phyloP scores from a whole-genome alignment of 495 filamentous ascomycete genomes.

The Neurospora terricola region DNA sequence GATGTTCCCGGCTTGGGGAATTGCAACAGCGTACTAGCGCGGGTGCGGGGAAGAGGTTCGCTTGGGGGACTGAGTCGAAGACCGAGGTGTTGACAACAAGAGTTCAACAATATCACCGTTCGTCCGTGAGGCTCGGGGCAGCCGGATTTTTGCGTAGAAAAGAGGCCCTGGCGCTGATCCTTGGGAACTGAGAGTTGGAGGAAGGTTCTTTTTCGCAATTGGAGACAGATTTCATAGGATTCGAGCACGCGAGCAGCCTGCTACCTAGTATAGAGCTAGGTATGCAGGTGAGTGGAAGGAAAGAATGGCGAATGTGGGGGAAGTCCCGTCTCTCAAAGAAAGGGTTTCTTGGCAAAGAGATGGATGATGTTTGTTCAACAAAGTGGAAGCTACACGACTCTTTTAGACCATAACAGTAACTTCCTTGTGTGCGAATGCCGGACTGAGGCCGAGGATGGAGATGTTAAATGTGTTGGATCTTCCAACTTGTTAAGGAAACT shows the following conservation, averaged over 20 bases:
- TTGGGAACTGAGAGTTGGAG: neutral
- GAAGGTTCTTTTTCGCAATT: neutral
- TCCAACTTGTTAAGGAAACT: neutral
- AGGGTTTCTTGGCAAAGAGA: neutral
- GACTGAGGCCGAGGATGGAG: neutral
- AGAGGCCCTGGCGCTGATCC: neutral
- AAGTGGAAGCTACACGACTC: neutral
- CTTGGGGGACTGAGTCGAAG: neutral
- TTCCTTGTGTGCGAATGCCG: neutral
- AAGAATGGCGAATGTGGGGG: neutral
- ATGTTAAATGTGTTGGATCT: neutral
- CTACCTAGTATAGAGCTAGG: neutral
- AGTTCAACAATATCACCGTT: neutral
- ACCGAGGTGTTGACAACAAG: neutral
- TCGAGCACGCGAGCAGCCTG: neutral
- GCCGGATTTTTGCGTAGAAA: neutral
- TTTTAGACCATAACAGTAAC: neutral
- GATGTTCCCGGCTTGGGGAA: neutral
- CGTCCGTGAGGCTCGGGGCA: neutral
- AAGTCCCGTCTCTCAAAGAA: neutral
- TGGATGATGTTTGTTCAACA: neutral
- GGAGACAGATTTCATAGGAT: neutral
- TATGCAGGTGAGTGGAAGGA: neutral
- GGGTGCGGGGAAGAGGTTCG: neutral
- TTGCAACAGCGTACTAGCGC: neutral